A percentile compares a stretch with the other conserved stretches of the same genome.
These are phyloP conservation scores for Candida stauntonica DNA, from an alignment of 805 yeast genomes.

Conservation along the genomic window DNA sequence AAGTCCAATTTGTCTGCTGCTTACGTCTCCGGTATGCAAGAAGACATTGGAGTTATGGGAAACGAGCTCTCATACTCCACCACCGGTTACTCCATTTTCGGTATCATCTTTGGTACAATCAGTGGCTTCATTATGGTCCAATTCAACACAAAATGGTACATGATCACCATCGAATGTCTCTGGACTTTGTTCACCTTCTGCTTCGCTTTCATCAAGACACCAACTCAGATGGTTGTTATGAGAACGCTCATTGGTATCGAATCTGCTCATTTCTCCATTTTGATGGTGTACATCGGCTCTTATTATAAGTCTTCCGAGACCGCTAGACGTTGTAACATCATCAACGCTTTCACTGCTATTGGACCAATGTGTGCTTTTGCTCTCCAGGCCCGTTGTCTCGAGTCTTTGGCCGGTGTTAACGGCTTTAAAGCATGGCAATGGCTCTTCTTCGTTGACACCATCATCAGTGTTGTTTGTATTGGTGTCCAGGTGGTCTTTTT, in stretches of 20 bases:
- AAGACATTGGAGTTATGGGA: slow-evolving; percentile 50
- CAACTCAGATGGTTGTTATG: slow-evolving; percentile 51
- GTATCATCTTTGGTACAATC: slow-evolving; percentile 55
- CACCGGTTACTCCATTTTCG: slow-evolving; percentile 53
- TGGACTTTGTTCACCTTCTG: slow-evolving; percentile 70
- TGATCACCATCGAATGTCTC: slow-evolving; percentile 6
- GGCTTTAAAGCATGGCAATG: slow-evolving; percentile 63
- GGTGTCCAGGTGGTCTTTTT: slow-evolving; percentile 15
- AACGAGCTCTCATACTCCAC: slow-evolving; percentile 60
- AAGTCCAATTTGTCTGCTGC: slow-evolving; percentile 59
- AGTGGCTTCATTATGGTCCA: slow-evolving; percentile 55
- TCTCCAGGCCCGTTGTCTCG: slow-evolving; percentile 47
- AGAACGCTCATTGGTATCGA: slow-evolving; percentile 69
- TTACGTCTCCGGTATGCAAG: slow-evolving; percentile 59
- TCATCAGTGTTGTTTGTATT: slow-evolving; percentile 38
- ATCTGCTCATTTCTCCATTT: slow-evolving; percentile 60
- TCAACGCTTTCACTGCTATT: slow-evolving; percentile 57
- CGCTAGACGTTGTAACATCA: slow-evolving; percentile 57
- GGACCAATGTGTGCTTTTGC: slow-evolving; percentile 58
- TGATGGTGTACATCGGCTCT: slow-evolving; percentile 55
- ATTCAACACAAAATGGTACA: slow-evolving; percentile 47
- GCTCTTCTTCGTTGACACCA: slow-evolving; percentile 63
- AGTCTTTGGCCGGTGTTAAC: slow-evolving; percentile 36
- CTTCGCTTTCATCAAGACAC: slow-evolving; percentile 44
- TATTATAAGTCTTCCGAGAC: slow-evolving; percentile 56